Base-by-base conservation (phyloP, 257 asterid species). In the Scutellaria baicalensis region DNA sequence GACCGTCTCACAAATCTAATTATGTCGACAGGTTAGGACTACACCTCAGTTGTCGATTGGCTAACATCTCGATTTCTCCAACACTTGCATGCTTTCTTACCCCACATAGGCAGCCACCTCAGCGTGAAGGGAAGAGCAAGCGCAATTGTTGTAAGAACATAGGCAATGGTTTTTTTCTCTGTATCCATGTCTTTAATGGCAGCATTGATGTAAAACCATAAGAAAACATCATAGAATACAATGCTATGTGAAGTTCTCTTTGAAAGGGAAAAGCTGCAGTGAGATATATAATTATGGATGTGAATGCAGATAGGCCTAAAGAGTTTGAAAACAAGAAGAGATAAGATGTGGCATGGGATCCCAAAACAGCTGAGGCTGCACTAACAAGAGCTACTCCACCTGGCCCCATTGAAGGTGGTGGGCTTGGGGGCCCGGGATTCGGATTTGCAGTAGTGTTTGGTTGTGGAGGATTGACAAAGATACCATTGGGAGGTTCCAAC, bases 241-340 rank as follows among this genome's bases (percentile, higher is more conserved):
- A 16, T 1, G 75, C 67, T 3, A 69, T 75, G 23, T 49, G 72
- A 6, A 75, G 71, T 36, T 68, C 79, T 13, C 54, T 61, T 38
- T 61, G 75, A 66, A 74, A 67, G 7, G 78, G 75, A 16, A 75
- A 75, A 4, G 71, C 71, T 7, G 52, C 20, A 10, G 79, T 75
- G 44, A 75, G 76, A 33, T 75, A 75, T 35, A 69, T 75, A 6
- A 75, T 69, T 5, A 75, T 69, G 80, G 76, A 68, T 1, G 59
- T 45, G 6, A 76, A 62, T 51, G 80, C 68, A 35, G 76, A 54
- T 13, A 75, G 49, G 35, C 72, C 80, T 33, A 75, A 69, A 9
- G 80, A 68, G 67, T 7, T 27, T 27, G 33, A 4, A 27, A 27
- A 27, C 33, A 27, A 27, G 33, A 27, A 27, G 4, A 63, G n/a